A percentile compares a stretch with the other conserved stretches of the same genome.
Conservation (phyloP, 305 asterid genomes). For the Galium porrigens region DNA sequence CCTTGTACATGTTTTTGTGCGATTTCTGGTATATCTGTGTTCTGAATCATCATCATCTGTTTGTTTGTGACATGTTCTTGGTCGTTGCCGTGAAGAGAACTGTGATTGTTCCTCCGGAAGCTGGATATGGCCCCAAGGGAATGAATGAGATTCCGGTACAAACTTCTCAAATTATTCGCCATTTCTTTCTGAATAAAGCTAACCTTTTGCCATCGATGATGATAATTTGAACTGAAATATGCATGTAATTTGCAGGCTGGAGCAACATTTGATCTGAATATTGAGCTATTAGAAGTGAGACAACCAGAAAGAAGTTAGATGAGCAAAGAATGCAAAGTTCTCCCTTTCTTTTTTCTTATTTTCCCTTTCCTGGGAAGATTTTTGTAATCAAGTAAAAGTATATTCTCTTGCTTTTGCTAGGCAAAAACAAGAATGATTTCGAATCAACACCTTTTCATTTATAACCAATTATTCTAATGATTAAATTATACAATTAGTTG, state of each 20-base stretch:
- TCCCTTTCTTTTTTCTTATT: neutral
- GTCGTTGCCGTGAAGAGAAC: conserved; percentile 47
- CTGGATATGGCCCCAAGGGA: conserved; percentile 71
- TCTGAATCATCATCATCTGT: neutral
- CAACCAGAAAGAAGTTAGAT: conserved; percentile 32
- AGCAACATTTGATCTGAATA: conserved; percentile 61
- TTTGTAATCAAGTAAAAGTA: neutral
- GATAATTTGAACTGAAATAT: neutral
- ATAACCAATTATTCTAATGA: too few species aligned
- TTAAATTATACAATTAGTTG: too few species aligned
- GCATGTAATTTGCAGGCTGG: conserved; percentile 44
- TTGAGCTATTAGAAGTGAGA: conserved; percentile 65
- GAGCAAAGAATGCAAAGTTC: neutral
- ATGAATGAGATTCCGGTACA: conserved; percentile 90
- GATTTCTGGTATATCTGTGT: neutral
- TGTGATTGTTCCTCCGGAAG: conserved; percentile 75
- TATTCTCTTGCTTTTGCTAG: too few species aligned
- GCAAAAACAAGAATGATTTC: too few species aligned
- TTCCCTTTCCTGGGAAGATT: neutral
- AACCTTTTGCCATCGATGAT: neutral
- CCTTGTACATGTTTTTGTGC: neutral
- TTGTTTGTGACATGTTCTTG: conserved; percentile 5
- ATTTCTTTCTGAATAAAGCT: neutral
- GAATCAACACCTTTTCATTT: too few species aligned
- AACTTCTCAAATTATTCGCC: conserved; percentile 4